A percentile compares a stretch with the other conserved stretches of the same genome.
These are phyloP conservation scores for Cystofilobasidium ferigula DNA, from an alignment of 768 basidiomycete genomes.

Conservation along the genomic window DNA sequence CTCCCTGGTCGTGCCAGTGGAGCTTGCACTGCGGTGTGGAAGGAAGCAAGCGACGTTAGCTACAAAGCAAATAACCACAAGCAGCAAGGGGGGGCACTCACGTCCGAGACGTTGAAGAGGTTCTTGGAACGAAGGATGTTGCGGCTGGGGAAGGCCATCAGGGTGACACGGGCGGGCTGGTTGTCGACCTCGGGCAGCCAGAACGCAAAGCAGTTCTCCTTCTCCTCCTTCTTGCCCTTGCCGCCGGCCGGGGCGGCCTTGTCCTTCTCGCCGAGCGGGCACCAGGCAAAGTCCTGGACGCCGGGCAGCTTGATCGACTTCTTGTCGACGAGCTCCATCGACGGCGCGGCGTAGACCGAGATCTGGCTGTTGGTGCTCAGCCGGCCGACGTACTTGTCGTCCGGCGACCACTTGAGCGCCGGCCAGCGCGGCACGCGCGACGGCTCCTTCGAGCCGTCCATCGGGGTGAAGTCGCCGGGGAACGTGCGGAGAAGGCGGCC, in stretches of 20 bases:
- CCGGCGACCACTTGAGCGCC: conserved; percentile 89
- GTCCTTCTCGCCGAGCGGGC: conserved; percentile 82
- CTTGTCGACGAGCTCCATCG: conserved; percentile 87
- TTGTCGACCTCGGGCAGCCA: conserved; percentile 96
- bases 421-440: conserved; percentile 54
- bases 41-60: neutral
- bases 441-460: conserved; percentile 1
- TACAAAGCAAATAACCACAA: neutral
- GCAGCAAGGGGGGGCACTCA: conserved; percentile 41
- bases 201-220: conserved; percentile 89
- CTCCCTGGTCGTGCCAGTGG: conserved; percentile 96
- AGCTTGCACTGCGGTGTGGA: conserved; percentile 66
- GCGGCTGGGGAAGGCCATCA: conserved; percentile 78
- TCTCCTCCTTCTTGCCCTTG: conserved; percentile 49
- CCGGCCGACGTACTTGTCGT: conserved; percentile 87
- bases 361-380: conserved; percentile 84
- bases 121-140: conserved; percentile 83
- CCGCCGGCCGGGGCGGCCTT: conserved; percentile 47
- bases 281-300: conserved; percentile 97
- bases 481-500: conserved; percentile 87
- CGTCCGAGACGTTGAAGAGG: conserved; percentile 93
- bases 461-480: conserved; percentile 48
- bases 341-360: conserved; percentile 88
- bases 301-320: conserved; percentile 96
- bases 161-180: conserved; percentile 91